Base-by-base conservation (phyloP, 345 rosid genomes). In the Stellera chamaejasme region DNA sequence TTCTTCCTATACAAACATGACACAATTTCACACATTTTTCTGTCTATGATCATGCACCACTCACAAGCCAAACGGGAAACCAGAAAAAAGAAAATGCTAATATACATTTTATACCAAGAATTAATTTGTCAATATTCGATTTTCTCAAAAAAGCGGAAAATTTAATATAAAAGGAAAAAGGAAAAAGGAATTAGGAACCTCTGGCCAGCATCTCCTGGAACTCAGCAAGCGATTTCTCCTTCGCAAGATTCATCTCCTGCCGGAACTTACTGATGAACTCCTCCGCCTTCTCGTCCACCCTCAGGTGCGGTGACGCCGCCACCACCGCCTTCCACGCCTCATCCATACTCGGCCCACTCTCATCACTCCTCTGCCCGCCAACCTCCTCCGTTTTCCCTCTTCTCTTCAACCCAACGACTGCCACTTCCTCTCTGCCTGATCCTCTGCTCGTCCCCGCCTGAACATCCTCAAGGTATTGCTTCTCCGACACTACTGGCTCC, bases 211-310 rank as follows among this genome's bases (percentile, higher is more conserved):
- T 84, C 68, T 90, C 89, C 66, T 86, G 75, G 41, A 69, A 80
- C 51, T 86, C 92, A 63, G 75, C 68, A 56, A 67, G 61, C 1
- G 88, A 87, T 52, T 65, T 78, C 55, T 82, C 87, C 59, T 83
- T 83, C 65, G 82, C 84, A 14, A 87, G 69, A 69, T 69, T 81
- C 67, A 82, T 79, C 36, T 80, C 89, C 54, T 83, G 75, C 55
- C 60, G 78, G 63, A 87, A 78, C 69, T 83, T 82, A 44, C 57
- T 46, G 26, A 90, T 90, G 26, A 90, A 90, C 58, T 90, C 97
- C 4, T 87, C 96, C 10, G 97, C 97, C 68, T 86, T 75, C 50
- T 87, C 96, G 51, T 90, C 77, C 49, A 90, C 94, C n/a, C 87
- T 72, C 36, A 85, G 60, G 65, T 83, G 94, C 0, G 96, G 94